A percentile compares a stretch with the other conserved stretches of the same genome.
phyloP scores from a whole-genome alignment of 805 yeast species.

The Ogataea methanolica region DNA sequence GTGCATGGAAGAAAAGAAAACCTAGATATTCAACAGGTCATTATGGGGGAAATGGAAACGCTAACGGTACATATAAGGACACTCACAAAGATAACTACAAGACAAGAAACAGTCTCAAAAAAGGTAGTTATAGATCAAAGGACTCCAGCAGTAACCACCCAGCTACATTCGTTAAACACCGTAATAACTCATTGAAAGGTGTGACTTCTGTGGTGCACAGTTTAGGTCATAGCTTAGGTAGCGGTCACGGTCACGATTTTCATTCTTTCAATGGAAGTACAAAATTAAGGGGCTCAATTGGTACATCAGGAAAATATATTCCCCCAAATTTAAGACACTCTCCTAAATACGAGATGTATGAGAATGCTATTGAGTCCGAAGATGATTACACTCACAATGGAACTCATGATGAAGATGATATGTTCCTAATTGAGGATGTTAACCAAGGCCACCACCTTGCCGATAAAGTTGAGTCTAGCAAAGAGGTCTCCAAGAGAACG shows the following conservation, averaged over 20 bases:
- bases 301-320: conserved; percentile 53
- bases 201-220: background rate
- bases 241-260: conserved; percentile 11
- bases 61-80: background rate
- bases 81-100: conserved; percentile 22
- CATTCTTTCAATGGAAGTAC: conserved; percentile 13
- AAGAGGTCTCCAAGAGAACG: background rate
- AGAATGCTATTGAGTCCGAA: conserved; percentile 21
- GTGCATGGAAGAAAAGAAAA: conserved; percentile 27
- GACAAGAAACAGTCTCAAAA: conserved; percentile 9
- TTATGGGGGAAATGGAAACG: conserved; percentile 12
- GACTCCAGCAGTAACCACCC: background rate
- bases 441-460: conserved; percentile 12
- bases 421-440: conserved; percentile 36
- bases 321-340: conserved; percentile 65
- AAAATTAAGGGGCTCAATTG: conserved; percentile 20
- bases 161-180: background rate
- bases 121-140: conserved; percentile 2
- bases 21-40: conserved; percentile 17
- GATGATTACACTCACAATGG: conserved; percentile 26
- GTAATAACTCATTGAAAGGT: conserved; percentile 2
- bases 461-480: background rate
- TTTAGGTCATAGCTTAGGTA: background rate
- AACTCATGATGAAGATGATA: conserved; percentile 30
- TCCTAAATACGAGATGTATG: conserved; percentile 27